Evolutionary conservation across 352 stramenopile species (phyloP), one percentile per base, ranked within the genome.

Genomic region (Thalassiosira allenii): DNA sequence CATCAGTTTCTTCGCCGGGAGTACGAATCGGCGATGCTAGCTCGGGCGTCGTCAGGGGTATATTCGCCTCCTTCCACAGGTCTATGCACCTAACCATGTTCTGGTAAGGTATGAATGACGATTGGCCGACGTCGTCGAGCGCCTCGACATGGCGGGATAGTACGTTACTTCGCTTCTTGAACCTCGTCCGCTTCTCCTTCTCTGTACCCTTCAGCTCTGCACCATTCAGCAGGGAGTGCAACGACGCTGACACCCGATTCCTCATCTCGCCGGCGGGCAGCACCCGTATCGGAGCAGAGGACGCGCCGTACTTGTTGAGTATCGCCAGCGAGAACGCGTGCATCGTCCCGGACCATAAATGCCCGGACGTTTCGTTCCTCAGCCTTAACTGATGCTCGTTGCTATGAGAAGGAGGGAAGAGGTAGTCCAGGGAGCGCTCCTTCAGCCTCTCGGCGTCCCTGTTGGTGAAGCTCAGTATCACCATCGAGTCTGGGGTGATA

Each of bases 11-110:
- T n/a, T n/a, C n/a, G n/a, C n/a, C n/a, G n/a, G n/a, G n/a, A n/a
- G n/a, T n/a, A n/a, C n/a, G n/a, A n/a, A n/a, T n/a, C n/a, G n/a
- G n/a, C n/a, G n/a, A n/a, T n/a, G n/a, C n/a, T n/a, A n/a, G n/a
- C n/a, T n/a, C n/a, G 53, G 56, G 23, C 37, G 68, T 40, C 58
- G 76, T 68, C 11, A 75, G 33, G 44, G 75, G 76, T 9, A 85
- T 37, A 51, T 65, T 65, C 22, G 81, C 68, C 70, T 88, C 81
- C 47, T 88, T 88, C 81, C 81, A 88, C 17, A 88, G 40, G 63
- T 88, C 81, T 75, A 88, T 77, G 67, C 75, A 88, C 25, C 76
- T 32, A 0, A 84, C 67, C 72, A 86, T 79, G 72, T 85, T 75
- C 37, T 84, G 69, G 49, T 73, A 61, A 5, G 86, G 40, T 17